Percentiles rank a stretch among this genome's conserved stretches.
Evolutionary conservation across 2,329 filamentous ascomycete species (phyloP).

Genomic region (Onygenales sp.): DNA sequence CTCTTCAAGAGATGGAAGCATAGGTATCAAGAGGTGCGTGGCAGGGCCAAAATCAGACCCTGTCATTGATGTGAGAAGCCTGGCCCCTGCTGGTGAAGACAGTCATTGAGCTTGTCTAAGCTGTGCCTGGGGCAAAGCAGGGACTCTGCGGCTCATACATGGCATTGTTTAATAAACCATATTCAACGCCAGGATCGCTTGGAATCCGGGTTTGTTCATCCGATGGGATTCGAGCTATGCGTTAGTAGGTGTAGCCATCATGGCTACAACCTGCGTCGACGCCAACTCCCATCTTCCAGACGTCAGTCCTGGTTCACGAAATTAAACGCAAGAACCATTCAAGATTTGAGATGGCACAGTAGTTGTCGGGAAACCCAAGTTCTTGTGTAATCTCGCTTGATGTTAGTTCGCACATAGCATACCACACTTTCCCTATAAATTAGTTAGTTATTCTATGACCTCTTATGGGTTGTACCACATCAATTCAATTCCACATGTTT

Average conservation of each 20-base stretch:
- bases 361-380: too few species aligned
- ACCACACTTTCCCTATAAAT: too few species aligned
- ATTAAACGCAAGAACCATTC: conserved; percentile 3
- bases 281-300: conserved; percentile 9
- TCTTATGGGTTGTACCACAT: too few species aligned
- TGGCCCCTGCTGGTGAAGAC: conserved; percentile 1
- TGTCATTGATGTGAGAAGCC: conserved; percentile 7
- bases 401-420: too few species aligned
- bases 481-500: too few species aligned
- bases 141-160: conserved; percentile 1
- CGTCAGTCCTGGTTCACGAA: conserved; percentile 3
- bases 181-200: conserved; percentile 6
- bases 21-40: conserved; percentile 2
- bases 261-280: conserved; percentile 7
- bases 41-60: conserved; percentile 1
- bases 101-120: conserved; percentile 7
- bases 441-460: too few species aligned
- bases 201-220: conserved; percentile 7
- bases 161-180: conserved; percentile 3
- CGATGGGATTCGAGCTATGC: conserved; percentile 11
- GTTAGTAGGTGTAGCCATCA: conserved; percentile 7
- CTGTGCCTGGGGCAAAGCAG: conserved; percentile 8
- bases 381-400: too few species aligned
- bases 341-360: neutral
- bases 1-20: conserved; percentile 6